Evolutionary conservation across 306 rosid species (phyloP).

Genomic region (Rubus idaeus): DNA sequence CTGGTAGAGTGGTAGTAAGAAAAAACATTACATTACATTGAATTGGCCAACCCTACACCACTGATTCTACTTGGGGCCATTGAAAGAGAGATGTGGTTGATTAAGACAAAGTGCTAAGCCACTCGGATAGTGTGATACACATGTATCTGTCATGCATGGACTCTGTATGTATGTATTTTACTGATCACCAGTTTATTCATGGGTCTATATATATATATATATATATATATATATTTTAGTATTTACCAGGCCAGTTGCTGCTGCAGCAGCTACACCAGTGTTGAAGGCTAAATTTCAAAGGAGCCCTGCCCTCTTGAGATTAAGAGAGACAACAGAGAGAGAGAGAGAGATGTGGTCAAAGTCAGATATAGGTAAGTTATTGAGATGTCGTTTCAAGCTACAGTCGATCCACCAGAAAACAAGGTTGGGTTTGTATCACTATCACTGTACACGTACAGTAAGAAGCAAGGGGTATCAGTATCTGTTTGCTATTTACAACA

Average conservation of each 20-base stretch:
- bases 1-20: conserved; percentile 13
- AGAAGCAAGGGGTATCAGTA: conserved; percentile 33
- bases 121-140: no score
- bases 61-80: not conserved
- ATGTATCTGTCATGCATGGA: not conserved
- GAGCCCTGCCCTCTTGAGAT: not conserved
- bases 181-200: not conserved
- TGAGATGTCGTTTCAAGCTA: conserved; percentile 67
- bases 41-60: not conserved
- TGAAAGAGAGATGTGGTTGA: not conserved
- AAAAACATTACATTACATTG: not conserved
- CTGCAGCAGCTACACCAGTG: not conserved
- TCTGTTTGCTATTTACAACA: conserved; percentile 44
- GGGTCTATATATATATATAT: not conserved
- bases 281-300: conserved; percentile 27
- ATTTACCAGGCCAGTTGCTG: conserved; percentile 4
- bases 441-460: conserved; percentile 29
- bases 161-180: not conserved
- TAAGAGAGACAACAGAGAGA: conserved; percentile 1
- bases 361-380: conserved; percentile 7
- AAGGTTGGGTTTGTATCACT: conserved; percentile 8
- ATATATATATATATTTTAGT: not conserved
- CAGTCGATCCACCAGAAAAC: conserved; percentile 51
- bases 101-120: not conserved
- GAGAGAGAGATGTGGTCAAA: conserved; percentile 37